Base-by-base conservation (phyloP, 2,329 filamentous ascomycete genomes). In the Verticillium nonalfalfae region DNA sequence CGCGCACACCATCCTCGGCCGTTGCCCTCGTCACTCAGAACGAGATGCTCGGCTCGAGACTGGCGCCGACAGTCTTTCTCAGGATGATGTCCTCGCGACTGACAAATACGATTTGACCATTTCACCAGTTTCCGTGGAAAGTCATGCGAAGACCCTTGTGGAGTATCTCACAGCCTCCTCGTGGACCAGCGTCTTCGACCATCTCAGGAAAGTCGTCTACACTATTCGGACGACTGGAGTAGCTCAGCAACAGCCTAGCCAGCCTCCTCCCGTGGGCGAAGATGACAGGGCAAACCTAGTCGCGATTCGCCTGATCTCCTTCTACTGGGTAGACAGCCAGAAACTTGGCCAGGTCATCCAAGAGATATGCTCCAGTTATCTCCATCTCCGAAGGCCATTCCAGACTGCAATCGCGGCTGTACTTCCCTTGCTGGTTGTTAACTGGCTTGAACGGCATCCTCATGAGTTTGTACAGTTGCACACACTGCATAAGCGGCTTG, bases 381-480 rank as follows among this genome's bases (percentile, higher is more conserved):
- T 89, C 56, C 86, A 89, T 70, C 84, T 90, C 63, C 81, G 85
- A 64, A 87, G 84, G 66, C 72, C 81, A 0, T 86, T 85, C 67
- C 87, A 90, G 67, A 86, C 85, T 65, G 82, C 85, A 2, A 78
- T 90, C 38, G 85, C 86, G 54, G 77, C 86, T 45, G 79, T 87
- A 14, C 75, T 84, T n/a, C 86, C 87, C 6, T 72, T 88, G 58
- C 74, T 89, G 59, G 86, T 90, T 60, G 82, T 80, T 36, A 78
- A 85, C 64, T 90, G 87, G 87, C 79, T 90, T 39, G 85, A 89
- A 67, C 81, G 85, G 10, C 85, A 83, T 65, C 87, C 87, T 1
- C 73, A 80, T 39, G 86, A 90, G 71, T 90, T 90, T 69, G 81
- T 88, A 56, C 79, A 82, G 61, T 75, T 89, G 62, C 87, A 90